A percentile compares a stretch with the other conserved stretches of the same genome.
Conservation (phyloP, 768 basidiomycete genomes). For the Psilocybe subaeruginosa region DNA sequence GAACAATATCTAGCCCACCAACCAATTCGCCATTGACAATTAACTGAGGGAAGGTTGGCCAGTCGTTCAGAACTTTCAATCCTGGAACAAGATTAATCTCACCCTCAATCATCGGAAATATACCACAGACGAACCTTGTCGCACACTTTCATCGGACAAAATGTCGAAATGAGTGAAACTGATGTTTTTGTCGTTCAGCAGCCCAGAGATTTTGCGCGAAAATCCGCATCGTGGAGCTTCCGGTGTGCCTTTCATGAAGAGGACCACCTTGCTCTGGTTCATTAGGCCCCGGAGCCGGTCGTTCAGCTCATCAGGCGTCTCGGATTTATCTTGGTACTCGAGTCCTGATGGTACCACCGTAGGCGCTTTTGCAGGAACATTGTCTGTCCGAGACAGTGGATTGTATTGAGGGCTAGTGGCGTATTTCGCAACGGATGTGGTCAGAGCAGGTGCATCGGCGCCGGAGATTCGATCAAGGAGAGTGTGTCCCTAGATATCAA, state of each 20-base stretch:
- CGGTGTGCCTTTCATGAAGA: slow-evolving; percentile 93
- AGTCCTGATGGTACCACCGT: slow-evolving; percentile 19
- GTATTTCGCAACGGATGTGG: slow-evolving; percentile 62
- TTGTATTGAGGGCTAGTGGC: slow-evolving; percentile 37
- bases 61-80: slow-evolving; percentile 79
- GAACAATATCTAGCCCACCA: slow-evolving; percentile 92
- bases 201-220: slow-evolving; percentile 70
- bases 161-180: slow-evolving; percentile 84
- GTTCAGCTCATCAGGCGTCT: slow-evolving; percentile 70
- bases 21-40: slow-evolving; percentile 90
- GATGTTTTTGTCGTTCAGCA: slow-evolving; percentile 67
- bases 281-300: slow-evolving; percentile 70
- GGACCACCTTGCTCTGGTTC: slow-evolving; percentile 75
- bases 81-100: slow-evolving; percentile 36
- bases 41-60: slow-evolving; percentile 90
- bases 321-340: slow-evolving; percentile 30
- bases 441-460: slow-evolving; percentile 73
- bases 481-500: slow-evolving; percentile 75
- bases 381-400: slow-evolving; percentile 54
- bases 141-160: slow-evolving; percentile 75
- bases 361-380: slow-evolving; percentile 37
- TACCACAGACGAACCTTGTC: slow-evolving; percentile 62
- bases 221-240: slow-evolving; percentile 84
- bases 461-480: slow-evolving; percentile 80
- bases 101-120: neutral